Conservation (phyloP, 2,329 filamentous ascomycete genomes). For the Zymoseptoria pseudotritici region DNA sequence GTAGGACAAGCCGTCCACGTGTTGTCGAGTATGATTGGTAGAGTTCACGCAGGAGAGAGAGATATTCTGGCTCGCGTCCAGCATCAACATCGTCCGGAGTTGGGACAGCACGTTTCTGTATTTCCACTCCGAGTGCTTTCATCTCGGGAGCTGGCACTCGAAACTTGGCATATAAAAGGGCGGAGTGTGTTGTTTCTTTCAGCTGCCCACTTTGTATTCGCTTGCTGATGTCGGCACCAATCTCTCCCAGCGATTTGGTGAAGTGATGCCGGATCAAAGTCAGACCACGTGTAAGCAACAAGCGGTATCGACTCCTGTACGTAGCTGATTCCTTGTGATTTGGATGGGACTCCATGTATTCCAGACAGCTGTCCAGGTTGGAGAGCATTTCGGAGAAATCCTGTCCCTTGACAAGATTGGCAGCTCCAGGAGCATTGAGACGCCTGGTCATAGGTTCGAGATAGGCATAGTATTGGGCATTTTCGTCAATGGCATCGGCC, state of each 20-base stretch:
- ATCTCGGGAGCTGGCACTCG: slow-evolving; percentile 58
- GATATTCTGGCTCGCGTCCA: slow-evolving; percentile 57
- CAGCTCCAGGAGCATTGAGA: slow-evolving; percentile 85
- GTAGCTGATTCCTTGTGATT: slow-evolving; percentile 80
- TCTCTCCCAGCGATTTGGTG: slow-evolving; percentile 55
- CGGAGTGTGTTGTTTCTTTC: slow-evolving; percentile 65
- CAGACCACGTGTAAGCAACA: slow-evolving; percentile 64
- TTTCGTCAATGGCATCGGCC: slow-evolving; percentile 76
- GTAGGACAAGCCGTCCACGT: slow-evolving; percentile 52
- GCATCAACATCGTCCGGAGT: slow-evolving; percentile 34
- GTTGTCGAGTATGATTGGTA: slow-evolving; percentile 57
- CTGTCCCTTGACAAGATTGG: slow-evolving; percentile 73
- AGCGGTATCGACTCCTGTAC: slow-evolving; percentile 79
- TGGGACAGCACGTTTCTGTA: slow-evolving; percentile 58
- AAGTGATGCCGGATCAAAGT: slow-evolving; percentile 62
- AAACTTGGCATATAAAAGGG: slow-evolving; percentile 64
- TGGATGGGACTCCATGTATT: slow-evolving; percentile 82
- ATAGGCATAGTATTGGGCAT: slow-evolving; percentile 91
- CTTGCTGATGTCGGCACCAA: slow-evolving; percentile 54
- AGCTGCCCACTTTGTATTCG: slow-evolving; percentile 59
- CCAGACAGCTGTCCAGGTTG: slow-evolving; percentile 82
- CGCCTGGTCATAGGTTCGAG: slow-evolving; percentile 83
- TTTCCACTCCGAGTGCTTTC: slow-evolving; percentile 59
- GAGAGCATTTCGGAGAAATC: slow-evolving; percentile 83
- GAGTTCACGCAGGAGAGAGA: slow-evolving; percentile 58